Evolutionary conservation across 805 yeast genomes (phyloP).

Genomic region (Yamadazyma sp.): DNA sequence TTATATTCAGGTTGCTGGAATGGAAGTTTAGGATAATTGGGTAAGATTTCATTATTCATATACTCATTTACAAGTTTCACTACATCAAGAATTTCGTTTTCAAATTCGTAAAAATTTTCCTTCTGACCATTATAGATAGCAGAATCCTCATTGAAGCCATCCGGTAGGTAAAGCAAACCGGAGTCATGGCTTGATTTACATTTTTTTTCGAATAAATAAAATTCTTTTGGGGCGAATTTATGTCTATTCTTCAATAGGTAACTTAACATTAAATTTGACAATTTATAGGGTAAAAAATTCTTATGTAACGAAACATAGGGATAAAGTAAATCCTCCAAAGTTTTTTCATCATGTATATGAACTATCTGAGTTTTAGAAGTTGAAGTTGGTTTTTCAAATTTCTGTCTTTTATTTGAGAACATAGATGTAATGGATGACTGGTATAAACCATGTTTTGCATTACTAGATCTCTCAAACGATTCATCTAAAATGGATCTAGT

Average conservation of each 20-base stretch:
- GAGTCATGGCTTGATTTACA: constrained; percentile 59
- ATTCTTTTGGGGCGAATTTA: constrained; percentile 42
- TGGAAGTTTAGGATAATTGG: constrained; percentile 27
- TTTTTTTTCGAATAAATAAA: constrained; percentile 60
- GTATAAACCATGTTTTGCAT: constrained; percentile 11
- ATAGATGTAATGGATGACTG: constrained; percentile 15
- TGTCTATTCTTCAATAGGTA: constrained; percentile 41
- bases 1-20: constrained; percentile 48
- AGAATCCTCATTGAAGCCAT: constrained; percentile 9
- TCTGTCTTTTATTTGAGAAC: constrained; percentile 2
- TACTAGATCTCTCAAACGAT: constrained; percentile 14
- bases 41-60: constrained; percentile 30
- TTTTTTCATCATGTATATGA: constrained; percentile 48
- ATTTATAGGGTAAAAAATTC: constrained; percentile 49
- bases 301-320: constrained; percentile 51
- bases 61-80: constrained; percentile 38
- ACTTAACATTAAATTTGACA: constrained; percentile 45
- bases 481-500: constrained; percentile 43
- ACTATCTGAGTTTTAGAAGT: constrained; percentile 22
- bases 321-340: constrained; percentile 41
- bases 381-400: neutral
- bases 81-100: constrained; percentile 39
- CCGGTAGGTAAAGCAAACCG: constrained; percentile 18
- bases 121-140: constrained; percentile 44
- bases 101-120: constrained; percentile 27